Evolutionary conservation across 305 asterid species (phyloP).

Genomic region (Plantago rigida): DNA sequence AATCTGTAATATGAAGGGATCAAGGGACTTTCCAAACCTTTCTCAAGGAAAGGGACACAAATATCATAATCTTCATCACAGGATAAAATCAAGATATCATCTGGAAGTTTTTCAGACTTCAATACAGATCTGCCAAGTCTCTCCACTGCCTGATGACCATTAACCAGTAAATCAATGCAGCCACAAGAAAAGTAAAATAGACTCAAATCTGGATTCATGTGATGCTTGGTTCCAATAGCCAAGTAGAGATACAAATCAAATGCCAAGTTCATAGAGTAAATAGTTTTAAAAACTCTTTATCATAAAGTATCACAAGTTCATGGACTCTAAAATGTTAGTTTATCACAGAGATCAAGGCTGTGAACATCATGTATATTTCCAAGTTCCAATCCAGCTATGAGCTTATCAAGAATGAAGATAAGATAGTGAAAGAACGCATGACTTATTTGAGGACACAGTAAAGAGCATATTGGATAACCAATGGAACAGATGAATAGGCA

Average conservation of each 20-base stretch:
- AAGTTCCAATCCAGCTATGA: background rate
- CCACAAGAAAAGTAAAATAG: background rate
- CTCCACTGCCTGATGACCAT: slow-evolving; percentile 58
- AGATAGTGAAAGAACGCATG: background rate
- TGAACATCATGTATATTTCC: background rate
- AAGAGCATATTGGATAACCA: background rate
- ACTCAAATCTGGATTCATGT: background rate
- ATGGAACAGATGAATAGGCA: background rate
- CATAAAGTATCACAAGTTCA: background rate
- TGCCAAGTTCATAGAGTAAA: background rate
- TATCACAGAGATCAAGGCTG: background rate
- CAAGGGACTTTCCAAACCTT: slow-evolving; percentile 43
- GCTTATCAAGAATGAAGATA: background rate
- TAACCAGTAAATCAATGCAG: slow-evolving; percentile 21
- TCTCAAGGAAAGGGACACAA: slow-evolving; percentile 78
- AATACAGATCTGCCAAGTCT: slow-evolving; percentile 66
- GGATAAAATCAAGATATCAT: slow-evolving; percentile 65
- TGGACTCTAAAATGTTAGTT: background rate
- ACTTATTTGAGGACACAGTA: no score
- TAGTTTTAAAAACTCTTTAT: no score
- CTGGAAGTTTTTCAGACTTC: slow-evolving; percentile 51
- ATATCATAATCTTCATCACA: slow-evolving; percentile 80
- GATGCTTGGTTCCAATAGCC: background rate
- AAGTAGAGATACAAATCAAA: background rate
- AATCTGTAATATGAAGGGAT: background rate